Base-by-base conservation (phyloP, 345 rosid species). In the Atalantia buxifolia region DNA sequence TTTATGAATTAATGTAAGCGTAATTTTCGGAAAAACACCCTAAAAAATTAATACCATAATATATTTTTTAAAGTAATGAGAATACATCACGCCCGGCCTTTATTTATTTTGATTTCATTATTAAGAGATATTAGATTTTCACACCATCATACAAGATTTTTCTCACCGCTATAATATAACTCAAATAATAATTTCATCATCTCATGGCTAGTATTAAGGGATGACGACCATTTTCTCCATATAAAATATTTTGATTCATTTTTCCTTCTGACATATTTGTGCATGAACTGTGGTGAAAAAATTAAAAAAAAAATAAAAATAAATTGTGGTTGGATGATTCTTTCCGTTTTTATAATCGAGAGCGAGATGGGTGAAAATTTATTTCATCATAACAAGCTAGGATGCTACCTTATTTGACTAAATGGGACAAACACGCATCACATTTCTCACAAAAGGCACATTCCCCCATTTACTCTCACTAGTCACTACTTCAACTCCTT, bases 1-100 rank as follows among this genome's bases (percentile, higher is more conserved):
- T 50, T 48, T 28, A 7, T 24, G 40, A 22, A 40, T 56, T 25
- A 61, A 61, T 61, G 18, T 9, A 60, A 60, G n/a, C 6, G 2
- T 7, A 38, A 7, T 7, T 9, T 0, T 38, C 1, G 9, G 7
- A 38, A 38, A 38, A 7, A 0, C 0, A 0, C 0, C 9, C 40
- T 1, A 38, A 38, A 38, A 38, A 36, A 0, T 4, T 6, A 25
- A 68, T 40, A 42, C 4, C 6, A 42, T 5, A 13, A 24, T 2
- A 60, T 27, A 1, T 62, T 62, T 62, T 14, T 27, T 25, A 27
- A 38, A 38, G 40, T 7, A 38, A 38, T 7, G 9, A 0, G 9
- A 7, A 40, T 40, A 3, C 12, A 40, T 40, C 45, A 40, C 2
- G 13, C 45, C 45, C 9, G 3, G 0, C 2, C 12, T 40, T 40